Base-by-base conservation (phyloP, 2,329 filamentous ascomycete genomes). In the Fusarium sambucinum region DNA sequence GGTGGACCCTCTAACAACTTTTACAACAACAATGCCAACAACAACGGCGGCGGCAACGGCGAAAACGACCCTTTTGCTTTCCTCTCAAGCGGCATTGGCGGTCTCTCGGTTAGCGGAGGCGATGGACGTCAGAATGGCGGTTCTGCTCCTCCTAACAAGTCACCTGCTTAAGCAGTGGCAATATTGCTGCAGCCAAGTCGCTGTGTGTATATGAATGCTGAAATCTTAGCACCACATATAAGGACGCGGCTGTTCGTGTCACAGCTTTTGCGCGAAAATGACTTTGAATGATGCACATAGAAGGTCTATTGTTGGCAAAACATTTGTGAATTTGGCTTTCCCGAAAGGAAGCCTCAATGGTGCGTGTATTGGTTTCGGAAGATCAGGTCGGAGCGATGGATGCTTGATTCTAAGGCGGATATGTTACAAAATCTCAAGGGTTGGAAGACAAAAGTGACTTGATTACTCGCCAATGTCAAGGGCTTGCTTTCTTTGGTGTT, bases 61-160 rank as follows among this genome's bases (percentile, higher is more conserved):
- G 90, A 92, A 75, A 90, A 84, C 71, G 92, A 94, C 73, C 91
- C 92, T 13, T 94, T 95, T 78, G 90, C 91, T 17, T 95, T 95
- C 82, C 85, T 96, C 52, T 92, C 90, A 30, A 86, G 87, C 30
- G 90, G 90, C 42, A 92, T 96, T 61, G 87, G 89, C 57, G 87
- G 88, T 50, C 85, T 96, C 53, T 89, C 89, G 37, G 91, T 96
- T 71, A 88, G 89, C 76, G 90, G 87, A 69, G 84, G 81, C 57
- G 88, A 90, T 68, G 82, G 83, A 66, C 87, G 88, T 57, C 88
- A 90, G 80, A 90, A 90, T 71, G 88, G 88, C 62, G 82, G 83
- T 19, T 81, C 82, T 55, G 85, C 83, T 55, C 85, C 86, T 50
- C 83, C 82, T 32, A 88, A 79, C 83, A 89, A 89, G 80, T 89